Evolutionary conservation across 371 early-diverging fungal genomes (phyloP).

Genomic region (Dentiscutata heterogama): DNA sequence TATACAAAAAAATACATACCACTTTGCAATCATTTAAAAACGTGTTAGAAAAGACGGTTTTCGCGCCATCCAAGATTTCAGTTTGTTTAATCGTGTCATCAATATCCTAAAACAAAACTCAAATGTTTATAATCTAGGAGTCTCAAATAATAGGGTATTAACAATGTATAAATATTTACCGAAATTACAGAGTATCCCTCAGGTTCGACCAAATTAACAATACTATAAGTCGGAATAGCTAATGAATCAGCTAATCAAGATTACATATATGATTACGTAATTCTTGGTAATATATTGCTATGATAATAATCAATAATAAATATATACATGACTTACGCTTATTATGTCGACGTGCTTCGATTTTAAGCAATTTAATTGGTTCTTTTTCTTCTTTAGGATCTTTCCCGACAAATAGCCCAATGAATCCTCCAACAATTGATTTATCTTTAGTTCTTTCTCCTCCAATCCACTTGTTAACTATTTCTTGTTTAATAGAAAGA

Average conservation of each 20-base stretch:
- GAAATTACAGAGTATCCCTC: conserved; percentile 83
- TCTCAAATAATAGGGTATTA: background rate
- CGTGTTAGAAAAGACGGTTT: conserved; percentile 73
- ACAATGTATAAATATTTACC: background rate
- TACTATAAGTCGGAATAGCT: conserved; percentile 48
- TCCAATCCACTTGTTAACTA: conserved; percentile 20
- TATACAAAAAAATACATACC: conserved; percentile 38
- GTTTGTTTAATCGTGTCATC: conserved; percentile 93
- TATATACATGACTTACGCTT: conserved; percentile 56
- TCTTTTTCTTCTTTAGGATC: no score
- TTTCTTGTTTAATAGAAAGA: conserved; percentile 7
- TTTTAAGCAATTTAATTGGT: conserved; percentile 16
- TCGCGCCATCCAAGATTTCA: conserved; percentile 74
- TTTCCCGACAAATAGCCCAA: background rate
- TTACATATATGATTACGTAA: no score
- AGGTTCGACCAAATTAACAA: conserved; percentile 67
- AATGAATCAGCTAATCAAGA: no score
- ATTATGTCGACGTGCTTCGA: background rate
- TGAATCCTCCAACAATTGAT: background rate
- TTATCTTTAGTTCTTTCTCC: no score
- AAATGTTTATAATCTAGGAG: background rate
- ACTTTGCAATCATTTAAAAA: conserved; percentile 71
- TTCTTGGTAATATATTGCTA: background rate
- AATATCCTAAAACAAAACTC: conserved; percentile 66
- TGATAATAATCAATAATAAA: background rate